phyloP scores from a whole-genome alignment of 1,284 basidiomycete species.

The Trichosporon ovoides region DNA sequence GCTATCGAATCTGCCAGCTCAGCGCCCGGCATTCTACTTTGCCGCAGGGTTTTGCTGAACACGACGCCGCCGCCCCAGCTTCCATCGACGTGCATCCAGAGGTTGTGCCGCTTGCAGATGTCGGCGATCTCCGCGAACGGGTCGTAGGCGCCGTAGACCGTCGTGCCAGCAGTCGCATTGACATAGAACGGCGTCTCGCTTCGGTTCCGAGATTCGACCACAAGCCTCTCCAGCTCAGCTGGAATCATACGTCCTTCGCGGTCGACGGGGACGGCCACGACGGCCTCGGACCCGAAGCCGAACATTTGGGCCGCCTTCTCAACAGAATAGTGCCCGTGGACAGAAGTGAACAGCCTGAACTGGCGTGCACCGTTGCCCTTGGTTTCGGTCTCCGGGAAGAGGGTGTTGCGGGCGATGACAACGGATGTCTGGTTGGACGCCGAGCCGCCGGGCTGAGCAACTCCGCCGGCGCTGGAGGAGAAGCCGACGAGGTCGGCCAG shows the following conservation, averaged over 20 bases:
- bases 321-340: constrained; percentile 46
- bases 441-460: constrained; percentile 43
- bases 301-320: constrained; percentile 49
- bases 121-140: constrained; percentile 37
- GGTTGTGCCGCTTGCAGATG: constrained; percentile 26
- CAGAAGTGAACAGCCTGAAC: constrained; percentile 45
- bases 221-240: constrained; percentile 17
- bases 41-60: constrained; percentile 29
- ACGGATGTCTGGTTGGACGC: constrained; percentile 47
- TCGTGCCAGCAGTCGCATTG: constrained; percentile 49
- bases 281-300: constrained; percentile 43
- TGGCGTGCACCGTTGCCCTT: constrained; percentile 32
- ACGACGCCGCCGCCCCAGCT: constrained; percentile 48
- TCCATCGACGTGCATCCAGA: constrained; percentile 49
- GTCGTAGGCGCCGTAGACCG: constrained; percentile 48
- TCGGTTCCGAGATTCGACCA: constrained; percentile 13
- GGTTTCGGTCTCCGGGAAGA: constrained; percentile 40
- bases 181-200: constrained; percentile 46
- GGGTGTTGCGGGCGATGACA: constrained; percentile 44
- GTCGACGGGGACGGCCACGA: constrained; percentile 42
- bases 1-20: constrained; percentile 43
- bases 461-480: constrained; percentile 24
- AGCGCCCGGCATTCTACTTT: constrained; percentile 35
- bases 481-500: constrained; percentile 30
- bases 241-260: constrained; percentile 23